Base-by-base conservation (phyloP, 805 yeast genomes). In the Grigorovia yakushimaensis region DNA sequence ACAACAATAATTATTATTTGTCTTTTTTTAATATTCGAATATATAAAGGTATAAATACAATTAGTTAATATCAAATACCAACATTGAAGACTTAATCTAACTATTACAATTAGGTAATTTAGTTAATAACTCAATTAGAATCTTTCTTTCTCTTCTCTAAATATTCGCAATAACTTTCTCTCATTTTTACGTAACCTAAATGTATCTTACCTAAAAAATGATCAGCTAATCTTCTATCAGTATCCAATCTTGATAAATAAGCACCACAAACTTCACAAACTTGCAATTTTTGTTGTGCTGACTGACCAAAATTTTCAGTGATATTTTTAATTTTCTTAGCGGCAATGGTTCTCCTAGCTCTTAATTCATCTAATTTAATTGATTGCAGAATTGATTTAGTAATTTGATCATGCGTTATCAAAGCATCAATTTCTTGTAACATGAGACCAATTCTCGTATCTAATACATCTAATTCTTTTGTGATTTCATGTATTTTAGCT, bases 211-310 rank as follows among this genome's bases (percentile, higher is more conserved):
- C 98, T 21, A 81, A 67, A 61, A 87, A 88, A 64, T 89, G 97
- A 56, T 86, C 96, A 1, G 91, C 95, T 52, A 89, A 70, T 55
- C 97, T 73, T 61, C 88, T 73, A 61, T 89, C 97, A 49, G 84
- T 86, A 62, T 89, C 98, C 47, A 88, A 68, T 51, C 91, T 71
- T 8, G 95, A 84, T 37, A 91, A 69, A 58, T 83, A 88, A 0
- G 95, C 95, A 1, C 95, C 96, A 66, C 98, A 89, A 1, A 79
- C 80, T 52, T 79, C 84, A 65, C 98, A 89, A 1, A 87, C 95
- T 63, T 88, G 96, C 42, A 89, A 70, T 62, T 87, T 86, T 58
- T 89, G 97, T 59, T 85, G 95, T 1, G 93, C 87, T 11, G 88
- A 77, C 55, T 86, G 91, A 2, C 94, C 93, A 7, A 83, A 73